These are phyloP conservation scores for Colletotrichum spaethianum DNA, from an alignment of 2,329 filamentous ascomycete genomes.

Conservation along the genomic window DNA sequence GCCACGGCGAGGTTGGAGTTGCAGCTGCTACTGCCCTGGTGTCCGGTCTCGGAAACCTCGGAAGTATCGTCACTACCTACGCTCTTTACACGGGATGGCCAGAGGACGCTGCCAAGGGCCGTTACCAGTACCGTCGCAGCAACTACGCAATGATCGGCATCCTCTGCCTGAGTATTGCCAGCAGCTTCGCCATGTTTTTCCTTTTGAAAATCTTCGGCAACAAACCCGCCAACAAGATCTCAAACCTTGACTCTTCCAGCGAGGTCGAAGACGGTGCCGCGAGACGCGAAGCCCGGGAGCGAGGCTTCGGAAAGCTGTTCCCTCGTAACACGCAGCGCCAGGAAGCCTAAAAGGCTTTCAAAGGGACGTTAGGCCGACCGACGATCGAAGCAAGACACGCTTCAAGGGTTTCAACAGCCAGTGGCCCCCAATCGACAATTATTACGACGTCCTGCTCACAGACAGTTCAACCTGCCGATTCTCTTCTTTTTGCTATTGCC, in stretches of 20 bases:
- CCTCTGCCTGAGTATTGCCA: conserved; percentile 81
- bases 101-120: conserved; percentile 77
- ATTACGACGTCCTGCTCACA: not conserved
- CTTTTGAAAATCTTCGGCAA: conserved; percentile 74
- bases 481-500: conserved; percentile 40
- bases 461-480: conserved; percentile 56
- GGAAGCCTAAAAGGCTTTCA: conserved; percentile 42
- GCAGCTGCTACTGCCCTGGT: conserved; percentile 89
- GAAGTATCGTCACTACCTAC: conserved; percentile 89
- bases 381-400: conserved; percentile 43
- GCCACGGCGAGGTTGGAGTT: conserved; percentile 92
- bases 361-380: conserved; percentile 43
- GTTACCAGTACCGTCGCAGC: conserved; percentile 82
- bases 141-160: conserved; percentile 93
- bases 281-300: conserved; percentile 68
- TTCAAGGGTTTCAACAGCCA: conserved; percentile 49
- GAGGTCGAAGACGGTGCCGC: conserved; percentile 73
- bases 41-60: conserved; percentile 88
- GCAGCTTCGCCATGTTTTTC: conserved; percentile 77
- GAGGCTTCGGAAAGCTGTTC: conserved; percentile 66
- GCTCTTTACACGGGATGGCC: conserved; percentile 91
- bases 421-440: not conserved
- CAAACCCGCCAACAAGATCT: conserved; percentile 62
- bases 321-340: conserved; percentile 48
- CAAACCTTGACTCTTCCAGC: conserved; percentile 55